Conservation (phyloP, 73 alveolate genomes). For the Paramecium primaurelia region DNA sequence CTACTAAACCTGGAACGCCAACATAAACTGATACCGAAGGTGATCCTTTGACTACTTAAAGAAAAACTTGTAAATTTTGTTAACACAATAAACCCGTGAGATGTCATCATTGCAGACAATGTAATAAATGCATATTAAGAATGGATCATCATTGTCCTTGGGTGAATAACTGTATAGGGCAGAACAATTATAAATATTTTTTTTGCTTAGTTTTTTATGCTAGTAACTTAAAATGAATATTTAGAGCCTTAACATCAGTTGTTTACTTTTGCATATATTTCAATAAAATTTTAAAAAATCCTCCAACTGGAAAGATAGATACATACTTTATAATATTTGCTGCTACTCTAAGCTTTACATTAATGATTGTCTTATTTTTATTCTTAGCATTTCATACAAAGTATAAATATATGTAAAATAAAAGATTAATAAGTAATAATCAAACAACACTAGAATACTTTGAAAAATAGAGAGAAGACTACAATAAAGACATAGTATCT, state of each 20-base stretch:
- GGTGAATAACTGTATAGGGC: slow-evolving; percentile 82
- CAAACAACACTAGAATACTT: slow-evolving; percentile 51
- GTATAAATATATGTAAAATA: background rate
- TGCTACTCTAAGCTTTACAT: background rate
- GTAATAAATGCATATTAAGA: slow-evolving; percentile 78
- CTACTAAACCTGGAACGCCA: slow-evolving; percentile 1
- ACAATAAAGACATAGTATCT: background rate
- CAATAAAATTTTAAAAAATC: background rate
- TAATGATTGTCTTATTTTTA: background rate
- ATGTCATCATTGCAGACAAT: slow-evolving; percentile 76
- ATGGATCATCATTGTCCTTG: slow-evolving; percentile 91
- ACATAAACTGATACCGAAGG: background rate
- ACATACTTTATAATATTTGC: background rate
- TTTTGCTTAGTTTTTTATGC: slow-evolving; percentile 40
- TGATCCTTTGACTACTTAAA: background rate
- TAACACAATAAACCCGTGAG: slow-evolving; percentile 74
- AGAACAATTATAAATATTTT: slow-evolving; percentile 72
- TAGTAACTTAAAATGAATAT: background rate
- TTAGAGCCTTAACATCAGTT: background rate
- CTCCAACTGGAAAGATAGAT: background rate
- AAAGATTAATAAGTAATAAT: slow-evolving; percentile 30
- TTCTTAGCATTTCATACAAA: background rate
- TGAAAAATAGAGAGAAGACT: background rate
- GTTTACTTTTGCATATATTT: background rate
- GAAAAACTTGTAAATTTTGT: slow-evolving; percentile 68